phyloP scores from a whole-genome alignment of 805 yeast genomes.

The Torulaspora microellipsoides region DNA sequence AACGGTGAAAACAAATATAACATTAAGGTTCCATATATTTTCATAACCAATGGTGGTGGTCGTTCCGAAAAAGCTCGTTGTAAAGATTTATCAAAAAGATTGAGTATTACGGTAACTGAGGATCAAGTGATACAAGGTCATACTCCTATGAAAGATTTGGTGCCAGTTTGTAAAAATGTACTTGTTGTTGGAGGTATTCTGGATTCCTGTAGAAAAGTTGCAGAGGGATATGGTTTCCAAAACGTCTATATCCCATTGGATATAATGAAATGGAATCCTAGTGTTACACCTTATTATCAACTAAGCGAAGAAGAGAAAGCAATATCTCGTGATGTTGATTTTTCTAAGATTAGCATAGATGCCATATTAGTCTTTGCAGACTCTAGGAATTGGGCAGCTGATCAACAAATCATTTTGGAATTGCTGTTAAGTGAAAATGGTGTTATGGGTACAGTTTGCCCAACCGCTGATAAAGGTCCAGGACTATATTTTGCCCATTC shows the following conservation, averaged over 20 bases:
- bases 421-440: constrained; percentile 72
- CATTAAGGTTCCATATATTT: constrained; percentile 75
- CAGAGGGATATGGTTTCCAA: constrained; percentile 76
- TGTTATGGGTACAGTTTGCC: constrained; percentile 75
- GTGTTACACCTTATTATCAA: constrained; percentile 78
- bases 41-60: constrained; percentile 92
- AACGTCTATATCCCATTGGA: constrained; percentile 81
- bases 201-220: constrained; percentile 77
- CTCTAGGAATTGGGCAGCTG: constrained; percentile 90
- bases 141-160: constrained; percentile 86
- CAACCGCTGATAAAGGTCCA: constrained; percentile 72
- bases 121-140: constrained; percentile 90
- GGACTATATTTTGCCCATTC: constrained; percentile 84
- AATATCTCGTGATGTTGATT: constrained; percentile 54
- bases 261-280: constrained; percentile 80
- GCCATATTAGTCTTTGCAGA: constrained; percentile 89
- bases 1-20: constrained; percentile 75
- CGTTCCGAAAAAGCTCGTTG: constrained; percentile 73
- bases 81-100: constrained; percentile 58
- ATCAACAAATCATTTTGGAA: constrained; percentile 84
- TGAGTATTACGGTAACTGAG: constrained; percentile 56
- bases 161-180: constrained; percentile 62
- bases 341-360: constrained; percentile 62
- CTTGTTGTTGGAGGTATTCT: constrained; percentile 88
- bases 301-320: constrained; percentile 65